Percentiles rank a stretch among this genome's conserved stretches.
Evolutionary conservation across 1,139 yeast species (phyloP).

Genomic region (Taphrina confusa): DNA sequence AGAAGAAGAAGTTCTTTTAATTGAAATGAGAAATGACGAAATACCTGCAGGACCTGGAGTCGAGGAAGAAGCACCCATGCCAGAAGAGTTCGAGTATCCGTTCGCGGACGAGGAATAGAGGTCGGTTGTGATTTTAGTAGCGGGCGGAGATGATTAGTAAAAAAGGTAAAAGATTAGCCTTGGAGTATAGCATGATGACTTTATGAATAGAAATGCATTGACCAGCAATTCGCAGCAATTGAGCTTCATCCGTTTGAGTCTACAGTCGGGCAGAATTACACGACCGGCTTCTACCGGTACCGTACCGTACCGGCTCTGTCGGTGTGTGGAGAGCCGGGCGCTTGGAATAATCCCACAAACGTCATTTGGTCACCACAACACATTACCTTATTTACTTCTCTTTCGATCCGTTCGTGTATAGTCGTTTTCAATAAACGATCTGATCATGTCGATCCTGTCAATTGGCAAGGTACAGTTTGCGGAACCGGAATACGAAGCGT

Average conservation of each 20-base stretch:
- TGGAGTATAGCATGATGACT: conserved; percentile 8
- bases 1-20: conserved; percentile 60
- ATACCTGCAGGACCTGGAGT: conserved; percentile 44
- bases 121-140: background rate
- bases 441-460: conserved; percentile 6
- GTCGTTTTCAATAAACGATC: no score
- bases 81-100: conserved; percentile 71
- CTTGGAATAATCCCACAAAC: no score
- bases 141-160: background rate
- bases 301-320: no score
- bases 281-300: no score
- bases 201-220: conserved; percentile 10
- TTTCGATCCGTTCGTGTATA: no score
- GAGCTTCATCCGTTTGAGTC: no score
- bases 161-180: background rate
- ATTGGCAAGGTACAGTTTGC: conserved; percentile 13
- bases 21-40: conserved; percentile 49
- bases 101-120: conserved; percentile 35
- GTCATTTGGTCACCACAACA: no score
- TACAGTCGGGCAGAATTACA: no score
- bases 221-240: no score
- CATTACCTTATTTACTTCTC: no score
- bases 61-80: conserved; percentile 76
- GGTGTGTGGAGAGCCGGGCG: no score
- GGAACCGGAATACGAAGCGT: background rate